These are phyloP conservation scores for Mallotus repandus DNA, from an alignment of 441 rosid species.

Conservation along the genomic window DNA sequence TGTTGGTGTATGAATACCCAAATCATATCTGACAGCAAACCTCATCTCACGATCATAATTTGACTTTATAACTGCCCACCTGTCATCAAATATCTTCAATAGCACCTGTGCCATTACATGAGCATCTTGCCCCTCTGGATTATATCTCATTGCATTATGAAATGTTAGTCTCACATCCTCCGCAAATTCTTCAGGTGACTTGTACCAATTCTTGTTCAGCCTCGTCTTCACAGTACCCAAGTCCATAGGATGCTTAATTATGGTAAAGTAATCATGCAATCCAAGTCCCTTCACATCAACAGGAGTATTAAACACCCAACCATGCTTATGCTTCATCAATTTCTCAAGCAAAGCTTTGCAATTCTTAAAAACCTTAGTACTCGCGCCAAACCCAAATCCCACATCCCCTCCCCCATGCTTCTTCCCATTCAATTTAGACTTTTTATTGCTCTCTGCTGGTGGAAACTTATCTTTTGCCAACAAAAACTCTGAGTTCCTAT, in stretches of 20 bases:
- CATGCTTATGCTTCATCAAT: conserved; percentile 93
- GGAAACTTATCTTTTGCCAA: conserved; percentile 97
- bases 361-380: conserved; percentile 64
- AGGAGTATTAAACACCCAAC: conserved; percentile 94
- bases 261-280: conserved; percentile 80
- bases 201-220: conserved; percentile 74
- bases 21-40: conserved; percentile 52
- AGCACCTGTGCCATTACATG: conserved; percentile 82
- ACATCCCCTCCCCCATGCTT: conserved; percentile 61
- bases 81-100: conserved; percentile 74
- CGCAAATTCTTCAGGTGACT: conserved; percentile 90
- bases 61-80: conserved; percentile 76
- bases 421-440: conserved; percentile 72
- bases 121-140: conserved; percentile 96
- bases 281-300: conserved; percentile 82
- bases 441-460: conserved; percentile 90
- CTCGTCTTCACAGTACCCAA: conserved; percentile 79
- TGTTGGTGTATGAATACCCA: conserved; percentile 54
- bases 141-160: conserved; percentile 89
- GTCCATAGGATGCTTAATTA: conserved; percentile 94
- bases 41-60: conserved; percentile 73
- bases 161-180: conserved; percentile 99
- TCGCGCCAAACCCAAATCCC: conserved; percentile 51
- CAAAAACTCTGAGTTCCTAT: conserved; percentile 85
- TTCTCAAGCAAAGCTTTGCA: conserved; percentile 79